phyloP scores from a whole-genome alignment of 2,329 filamentous ascomycete genomes.

The Anisogramma anomala region DNA sequence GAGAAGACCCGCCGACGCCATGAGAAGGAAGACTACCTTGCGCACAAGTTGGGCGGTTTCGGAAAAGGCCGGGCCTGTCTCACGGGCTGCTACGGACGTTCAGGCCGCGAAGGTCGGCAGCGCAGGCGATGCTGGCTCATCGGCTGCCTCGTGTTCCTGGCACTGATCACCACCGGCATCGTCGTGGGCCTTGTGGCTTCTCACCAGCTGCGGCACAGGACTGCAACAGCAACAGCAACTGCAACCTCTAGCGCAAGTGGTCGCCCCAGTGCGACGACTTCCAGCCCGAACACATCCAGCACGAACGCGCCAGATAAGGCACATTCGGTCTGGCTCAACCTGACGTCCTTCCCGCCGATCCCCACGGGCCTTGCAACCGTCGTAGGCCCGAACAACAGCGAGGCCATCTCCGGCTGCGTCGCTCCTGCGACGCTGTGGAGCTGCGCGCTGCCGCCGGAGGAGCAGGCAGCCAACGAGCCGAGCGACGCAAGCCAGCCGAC shows the following conservation, averaged over 20 bases:
- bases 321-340: constrained; percentile 57
- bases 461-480: constrained; percentile 52
- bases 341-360: constrained; percentile 78
- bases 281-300: constrained; percentile 2
- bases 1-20: constrained; percentile 43
- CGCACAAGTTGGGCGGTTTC: constrained; percentile 44
- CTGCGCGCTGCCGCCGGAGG: constrained; percentile 69
- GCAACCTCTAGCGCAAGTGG: constrained; percentile 15
- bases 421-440: constrained; percentile 69
- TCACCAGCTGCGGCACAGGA: not conserved
- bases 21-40: constrained; percentile 55
- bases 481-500: constrained; percentile 61
- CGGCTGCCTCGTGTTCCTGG: constrained; percentile 39
- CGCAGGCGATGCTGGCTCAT: constrained; percentile 48
- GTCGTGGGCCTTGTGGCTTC: constrained; percentile 37
- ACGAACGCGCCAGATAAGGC: constrained; percentile 1
- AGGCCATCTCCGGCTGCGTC: constrained; percentile 58
- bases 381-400: constrained; percentile 56
- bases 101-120: constrained; percentile 51
- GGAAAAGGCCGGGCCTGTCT: constrained; percentile 58
- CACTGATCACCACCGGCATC: constrained; percentile 43
- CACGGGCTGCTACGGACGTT: constrained; percentile 53
- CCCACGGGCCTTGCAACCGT: constrained; percentile 74
- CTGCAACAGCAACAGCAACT: constrained; percentile 15
- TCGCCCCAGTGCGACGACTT: not conserved